Conservation (phyloP, 768 basidiomycete species). For the Dioszegia hungarica region DNA sequence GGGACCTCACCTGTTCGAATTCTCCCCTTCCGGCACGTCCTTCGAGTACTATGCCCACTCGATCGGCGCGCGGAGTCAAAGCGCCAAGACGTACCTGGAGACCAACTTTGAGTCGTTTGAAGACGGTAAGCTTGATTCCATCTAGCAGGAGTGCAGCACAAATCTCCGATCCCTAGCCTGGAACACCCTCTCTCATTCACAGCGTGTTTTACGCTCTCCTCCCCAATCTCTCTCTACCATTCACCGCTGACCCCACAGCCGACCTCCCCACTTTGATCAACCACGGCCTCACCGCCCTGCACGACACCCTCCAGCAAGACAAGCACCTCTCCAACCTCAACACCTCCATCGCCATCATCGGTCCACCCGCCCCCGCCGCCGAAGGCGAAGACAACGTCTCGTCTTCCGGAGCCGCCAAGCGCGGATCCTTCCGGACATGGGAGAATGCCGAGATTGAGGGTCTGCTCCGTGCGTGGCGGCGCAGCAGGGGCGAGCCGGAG, state of each 20-base stretch:
- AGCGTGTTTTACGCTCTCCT: too few relatives aligned
- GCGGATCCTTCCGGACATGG: conserved; percentile 72
- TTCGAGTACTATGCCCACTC: conserved; percentile 99
- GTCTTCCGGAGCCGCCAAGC: conserved; percentile 52
- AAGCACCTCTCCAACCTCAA: conserved; percentile 90
- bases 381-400: conserved; percentile 54
- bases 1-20: conserved; percentile 97
- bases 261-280: conserved; percentile 79
- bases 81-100: conserved; percentile 97
- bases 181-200: too few relatives aligned
- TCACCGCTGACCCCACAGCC: conserved; percentile 53
- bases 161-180: too few relatives aligned
- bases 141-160: too few relatives aligned
- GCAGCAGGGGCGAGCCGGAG: conserved; percentile 41
- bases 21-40: conserved; percentile 93
- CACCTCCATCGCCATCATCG: conserved; percentile 91
- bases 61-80: conserved; percentile 95
- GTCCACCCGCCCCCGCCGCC: conserved; percentile 53
- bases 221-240: not conserved
- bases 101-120: conserved; percentile 83
- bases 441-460: conserved; percentile 73
- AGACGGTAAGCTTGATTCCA: conserved; percentile 60
- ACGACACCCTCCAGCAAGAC: conserved; percentile 97
- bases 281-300: conserved; percentile 89
- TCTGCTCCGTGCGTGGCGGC: conserved; percentile 75